These are phyloP conservation scores for Acmispon strigosus DNA, from an alignment of 306 rosid species.

Conservation along the genomic window DNA sequence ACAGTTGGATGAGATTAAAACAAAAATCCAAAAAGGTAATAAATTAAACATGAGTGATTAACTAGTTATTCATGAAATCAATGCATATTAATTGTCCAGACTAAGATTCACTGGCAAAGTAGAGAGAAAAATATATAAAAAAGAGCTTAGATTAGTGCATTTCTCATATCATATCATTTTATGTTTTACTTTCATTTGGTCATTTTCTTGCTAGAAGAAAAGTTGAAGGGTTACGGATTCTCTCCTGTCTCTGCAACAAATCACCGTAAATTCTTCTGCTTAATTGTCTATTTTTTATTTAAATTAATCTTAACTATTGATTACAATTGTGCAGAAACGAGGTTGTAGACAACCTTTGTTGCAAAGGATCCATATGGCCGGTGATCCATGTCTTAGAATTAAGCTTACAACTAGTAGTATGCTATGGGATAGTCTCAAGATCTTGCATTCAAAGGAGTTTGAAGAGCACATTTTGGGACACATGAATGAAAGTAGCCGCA, in stretches of 20 bases:
- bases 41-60: slow-evolving; percentile 15
- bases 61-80: slow-evolving; percentile 15
- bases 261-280: too few relatives aligned
- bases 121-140: slow-evolving; percentile 4
- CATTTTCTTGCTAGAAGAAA: neutral
- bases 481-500: slow-evolving; percentile 32
- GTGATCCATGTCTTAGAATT: slow-evolving; percentile 34
- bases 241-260: too few relatives aligned
- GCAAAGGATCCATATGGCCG: neutral
- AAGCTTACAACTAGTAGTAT: slow-evolving; percentile 31
- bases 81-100: neutral
- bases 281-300: too few relatives aligned
- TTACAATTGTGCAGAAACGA: too few relatives aligned
- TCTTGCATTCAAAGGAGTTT: slow-evolving; percentile 33
- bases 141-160: neutral
- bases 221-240: neutral
- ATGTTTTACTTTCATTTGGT: neutral
- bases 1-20: neutral
- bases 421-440: slow-evolving; percentile 43
- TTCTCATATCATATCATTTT: neutral
- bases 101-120: neutral
- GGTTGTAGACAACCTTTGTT: too few relatives aligned
- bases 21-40: slow-evolving; percentile 15
- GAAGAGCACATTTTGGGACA: slow-evolving; percentile 34
- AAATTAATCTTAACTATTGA: too few relatives aligned